phyloP scores from a whole-genome alignment of 2,329 filamentous ascomycete genomes.

The Talaromyces islandicus region DNA sequence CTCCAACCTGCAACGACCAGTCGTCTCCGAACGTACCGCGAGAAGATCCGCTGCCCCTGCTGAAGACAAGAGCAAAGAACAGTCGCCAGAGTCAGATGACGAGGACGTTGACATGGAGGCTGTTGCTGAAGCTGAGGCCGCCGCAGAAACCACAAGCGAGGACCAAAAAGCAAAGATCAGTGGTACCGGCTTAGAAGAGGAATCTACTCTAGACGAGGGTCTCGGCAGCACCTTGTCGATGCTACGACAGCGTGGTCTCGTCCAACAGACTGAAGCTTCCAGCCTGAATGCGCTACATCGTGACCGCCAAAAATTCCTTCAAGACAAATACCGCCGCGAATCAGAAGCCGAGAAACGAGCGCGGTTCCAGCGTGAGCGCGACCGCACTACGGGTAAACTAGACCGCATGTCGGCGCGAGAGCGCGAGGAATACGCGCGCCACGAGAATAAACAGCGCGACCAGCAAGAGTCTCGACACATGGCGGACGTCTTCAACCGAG shows the following conservation, averaged over 20 bases:
- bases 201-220: constrained; percentile 71
- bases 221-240: constrained; percentile 77
- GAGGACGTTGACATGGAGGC: constrained; percentile 31
- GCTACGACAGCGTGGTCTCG: constrained; percentile 76
- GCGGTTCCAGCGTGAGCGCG: constrained; percentile 76
- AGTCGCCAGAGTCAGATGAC: constrained; percentile 14
- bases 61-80: constrained; percentile 20
- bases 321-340: constrained; percentile 71
- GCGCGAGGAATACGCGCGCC: constrained; percentile 79
- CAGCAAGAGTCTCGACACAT: constrained; percentile 74
- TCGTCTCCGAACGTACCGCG: constrained; percentile 48
- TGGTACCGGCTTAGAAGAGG: constrained; percentile 73
- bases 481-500: constrained; percentile 76
- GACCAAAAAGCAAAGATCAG: constrained; percentile 52
- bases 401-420: constrained; percentile 89
- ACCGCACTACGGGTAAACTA: constrained; percentile 72
- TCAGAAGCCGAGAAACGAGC: constrained; percentile 74
- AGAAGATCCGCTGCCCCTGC: constrained; percentile 29
- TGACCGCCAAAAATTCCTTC: constrained; percentile 70
- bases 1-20: constrained; percentile 69
- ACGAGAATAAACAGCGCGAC: constrained; percentile 83
- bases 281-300: constrained; percentile 63
- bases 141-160: constrained; percentile 33
- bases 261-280: constrained; percentile 58
- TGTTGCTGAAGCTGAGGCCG: constrained; percentile 46